A percentile compares a stretch with the other conserved stretches of the same genome.
Evolutionary conservation across 306 rosid genomes (phyloP).

Genomic region (Fagus crenata): DNA sequence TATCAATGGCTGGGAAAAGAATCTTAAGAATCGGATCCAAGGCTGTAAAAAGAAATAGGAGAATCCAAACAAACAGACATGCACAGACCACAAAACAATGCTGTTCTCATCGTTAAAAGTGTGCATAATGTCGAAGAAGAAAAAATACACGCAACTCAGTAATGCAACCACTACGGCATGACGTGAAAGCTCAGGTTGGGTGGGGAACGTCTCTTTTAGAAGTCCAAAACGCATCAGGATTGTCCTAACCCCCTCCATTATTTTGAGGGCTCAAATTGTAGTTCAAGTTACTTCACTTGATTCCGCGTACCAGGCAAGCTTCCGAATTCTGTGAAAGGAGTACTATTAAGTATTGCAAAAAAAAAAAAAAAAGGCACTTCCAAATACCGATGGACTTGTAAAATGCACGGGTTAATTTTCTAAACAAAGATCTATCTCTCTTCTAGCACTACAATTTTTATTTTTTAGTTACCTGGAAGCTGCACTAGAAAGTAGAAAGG

Average conservation of each 20-base stretch:
- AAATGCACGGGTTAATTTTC: too few species aligned
- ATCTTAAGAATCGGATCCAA: slow-evolving; percentile 11
- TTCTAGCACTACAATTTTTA: too few species aligned
- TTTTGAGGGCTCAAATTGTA: background rate
- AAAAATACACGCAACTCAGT: slow-evolving; percentile 81
- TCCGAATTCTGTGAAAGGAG: too few species aligned
- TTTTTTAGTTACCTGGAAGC: too few species aligned
- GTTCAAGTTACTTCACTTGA: slow-evolving; percentile 14
- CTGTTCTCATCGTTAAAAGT: slow-evolving; percentile 79
- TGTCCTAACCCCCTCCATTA: too few species aligned
- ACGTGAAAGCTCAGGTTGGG: slow-evolving; percentile 42
- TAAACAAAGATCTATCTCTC: too few species aligned
- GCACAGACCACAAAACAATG: slow-evolving; percentile 89
- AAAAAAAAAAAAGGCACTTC: too few species aligned
- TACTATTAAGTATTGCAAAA: too few species aligned
- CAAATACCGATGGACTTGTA: too few species aligned
- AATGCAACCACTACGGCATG: slow-evolving; percentile 85
- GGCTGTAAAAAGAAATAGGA: slow-evolving; percentile 90
- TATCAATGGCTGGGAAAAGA: slow-evolving; percentile 66
- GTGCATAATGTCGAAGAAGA: slow-evolving; percentile 78
- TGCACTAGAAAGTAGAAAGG: too few species aligned
- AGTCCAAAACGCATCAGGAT: too few species aligned
- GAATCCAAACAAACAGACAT: slow-evolving; percentile 75
- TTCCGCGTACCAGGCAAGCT: background rate
- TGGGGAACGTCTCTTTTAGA: too few species aligned